phyloP scores from a whole-genome alignment of 2,329 filamentous ascomycete species.

The Blumeriella jaapii region DNA sequence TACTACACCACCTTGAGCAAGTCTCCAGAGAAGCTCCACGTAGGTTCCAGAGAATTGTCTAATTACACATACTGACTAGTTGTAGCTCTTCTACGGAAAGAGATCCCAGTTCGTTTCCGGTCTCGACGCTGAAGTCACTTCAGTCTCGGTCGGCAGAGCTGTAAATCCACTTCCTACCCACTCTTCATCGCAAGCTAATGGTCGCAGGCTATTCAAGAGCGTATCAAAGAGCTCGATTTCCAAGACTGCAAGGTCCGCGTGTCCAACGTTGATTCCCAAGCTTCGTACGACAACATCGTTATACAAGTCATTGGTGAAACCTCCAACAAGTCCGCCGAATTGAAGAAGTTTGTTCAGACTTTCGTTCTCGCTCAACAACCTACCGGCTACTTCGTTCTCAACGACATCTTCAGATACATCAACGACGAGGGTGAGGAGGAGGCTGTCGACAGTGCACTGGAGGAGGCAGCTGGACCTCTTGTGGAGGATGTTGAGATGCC shows the following conservation, averaged over 20 bases:
- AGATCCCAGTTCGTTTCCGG: conserved; percentile 91
- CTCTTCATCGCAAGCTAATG: conserved; percentile 12
- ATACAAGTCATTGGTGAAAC: conserved; percentile 98
- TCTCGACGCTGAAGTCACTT: conserved; percentile 76
- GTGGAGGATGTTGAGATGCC: conserved; percentile 27
- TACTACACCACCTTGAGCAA: conserved; percentile 98
- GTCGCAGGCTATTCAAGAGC: conserved; percentile 74
- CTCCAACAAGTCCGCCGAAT: conserved; percentile 82
- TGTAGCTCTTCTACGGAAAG: conserved; percentile 85
- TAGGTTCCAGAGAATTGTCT: conserved; percentile 30
- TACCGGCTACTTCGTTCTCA: conserved; percentile 95
- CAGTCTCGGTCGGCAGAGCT: conserved; percentile 77
- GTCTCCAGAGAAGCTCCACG: conserved; percentile 82
- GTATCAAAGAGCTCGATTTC: conserved; percentile 86
- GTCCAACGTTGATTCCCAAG: conserved; percentile 93
- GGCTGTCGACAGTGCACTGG: conserved; percentile 34
- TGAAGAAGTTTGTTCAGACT: conserved; percentile 95
- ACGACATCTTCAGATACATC: conserved; percentile 95
- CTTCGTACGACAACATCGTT: conserved; percentile 84
- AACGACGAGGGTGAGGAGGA: conserved; percentile 72
- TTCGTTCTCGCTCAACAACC: conserved; percentile 95
- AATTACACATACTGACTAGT: conserved; percentile 11
- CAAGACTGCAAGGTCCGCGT: conserved; percentile 98
- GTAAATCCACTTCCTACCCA: conserved; percentile 39
- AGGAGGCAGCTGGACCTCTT: conserved; percentile 21